These are phyloP conservation scores for Skeletonema grethae DNA, from an alignment of 108 stramenopile species.

Conservation along the genomic window DNA sequence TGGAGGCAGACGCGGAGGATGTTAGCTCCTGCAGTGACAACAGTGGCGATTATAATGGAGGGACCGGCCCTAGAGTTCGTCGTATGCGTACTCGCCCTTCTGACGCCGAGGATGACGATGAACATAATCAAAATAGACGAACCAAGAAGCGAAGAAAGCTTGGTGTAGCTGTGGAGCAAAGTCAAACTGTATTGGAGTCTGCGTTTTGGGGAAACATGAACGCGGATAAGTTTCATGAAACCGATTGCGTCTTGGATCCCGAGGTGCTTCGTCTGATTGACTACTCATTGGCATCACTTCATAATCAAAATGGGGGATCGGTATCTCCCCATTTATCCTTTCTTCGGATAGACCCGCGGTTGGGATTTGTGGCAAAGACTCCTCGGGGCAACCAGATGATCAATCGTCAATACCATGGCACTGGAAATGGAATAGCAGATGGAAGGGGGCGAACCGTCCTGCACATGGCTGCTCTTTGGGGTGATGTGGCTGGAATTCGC, in stretches of 20 bases:
- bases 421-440: conserved; percentile 1
- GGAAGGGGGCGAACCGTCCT: conserved; percentile 37
- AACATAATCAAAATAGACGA: neutral
- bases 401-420: conserved; percentile 22
- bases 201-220: conserved; percentile 18
- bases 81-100: conserved; percentile 27
- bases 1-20: conserved; percentile 18
- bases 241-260: neutral
- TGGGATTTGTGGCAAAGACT: conserved; percentile 15
- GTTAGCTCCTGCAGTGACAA: neutral
- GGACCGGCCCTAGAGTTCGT: conserved; percentile 8
- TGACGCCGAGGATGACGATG: conserved; percentile 6
- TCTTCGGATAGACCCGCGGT: conserved; percentile 26
- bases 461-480: conserved; percentile 44
- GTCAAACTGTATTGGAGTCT: conserved; percentile 35
- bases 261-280: conserved; percentile 30
- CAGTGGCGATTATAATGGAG: neutral
- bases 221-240: neutral
- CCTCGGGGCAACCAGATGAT: conserved; percentile 21
- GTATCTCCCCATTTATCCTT: conserved; percentile 39
- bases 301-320: conserved; percentile 35
- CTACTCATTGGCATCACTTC: conserved; percentile 27
- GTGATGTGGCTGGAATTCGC: conserved; percentile 29
- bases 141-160: conserved; percentile 26
- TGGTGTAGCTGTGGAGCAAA: conserved; percentile 30